Conservation (phyloP, 768 basidiomycete species). For the Leccinum variicolor region DNA sequence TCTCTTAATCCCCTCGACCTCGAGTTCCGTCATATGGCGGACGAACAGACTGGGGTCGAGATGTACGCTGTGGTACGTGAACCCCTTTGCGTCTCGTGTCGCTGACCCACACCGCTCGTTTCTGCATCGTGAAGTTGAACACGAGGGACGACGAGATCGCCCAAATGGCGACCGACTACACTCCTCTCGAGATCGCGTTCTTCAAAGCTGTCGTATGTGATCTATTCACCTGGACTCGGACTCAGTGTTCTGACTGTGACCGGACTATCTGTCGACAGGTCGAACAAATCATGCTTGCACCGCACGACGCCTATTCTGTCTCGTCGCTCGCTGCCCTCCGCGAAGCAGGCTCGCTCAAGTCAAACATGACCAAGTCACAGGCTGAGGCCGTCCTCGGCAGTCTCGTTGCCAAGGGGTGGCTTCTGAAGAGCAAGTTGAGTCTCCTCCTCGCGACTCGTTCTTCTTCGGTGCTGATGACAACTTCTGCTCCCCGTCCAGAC, state of each 20-base stretch:
- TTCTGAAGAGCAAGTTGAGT: slow-evolving; percentile 68
- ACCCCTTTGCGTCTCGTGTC: background rate
- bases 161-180: slow-evolving; percentile 82
- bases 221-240: background rate
- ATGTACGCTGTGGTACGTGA: slow-evolving; percentile 66
- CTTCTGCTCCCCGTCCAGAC: slow-evolving; percentile 33
- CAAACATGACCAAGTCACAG: slow-evolving; percentile 70
- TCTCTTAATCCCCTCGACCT: slow-evolving; percentile 69
- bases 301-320: slow-evolving; percentile 69
- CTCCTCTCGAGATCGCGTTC: slow-evolving; percentile 72
- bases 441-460: background rate
- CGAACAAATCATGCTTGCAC: slow-evolving; percentile 83
- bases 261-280: slow-evolving; percentile 46
- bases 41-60: slow-evolving; percentile 62
- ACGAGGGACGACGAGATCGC: slow-evolving; percentile 77
- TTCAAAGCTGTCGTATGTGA: slow-evolving; percentile 76
- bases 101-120: background rate
- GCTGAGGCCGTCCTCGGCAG: slow-evolving; percentile 70
- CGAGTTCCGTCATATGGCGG: slow-evolving; percentile 59
- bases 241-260: background rate
- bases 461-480: background rate
- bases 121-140: slow-evolving; percentile 56
- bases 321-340: slow-evolving; percentile 76
- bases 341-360: slow-evolving; percentile 57
- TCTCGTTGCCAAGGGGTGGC: slow-evolving; percentile 83